phyloP scores from a whole-genome alignment of 371 early-diverging fungal species.

The Mucor ambiguus region DNA sequence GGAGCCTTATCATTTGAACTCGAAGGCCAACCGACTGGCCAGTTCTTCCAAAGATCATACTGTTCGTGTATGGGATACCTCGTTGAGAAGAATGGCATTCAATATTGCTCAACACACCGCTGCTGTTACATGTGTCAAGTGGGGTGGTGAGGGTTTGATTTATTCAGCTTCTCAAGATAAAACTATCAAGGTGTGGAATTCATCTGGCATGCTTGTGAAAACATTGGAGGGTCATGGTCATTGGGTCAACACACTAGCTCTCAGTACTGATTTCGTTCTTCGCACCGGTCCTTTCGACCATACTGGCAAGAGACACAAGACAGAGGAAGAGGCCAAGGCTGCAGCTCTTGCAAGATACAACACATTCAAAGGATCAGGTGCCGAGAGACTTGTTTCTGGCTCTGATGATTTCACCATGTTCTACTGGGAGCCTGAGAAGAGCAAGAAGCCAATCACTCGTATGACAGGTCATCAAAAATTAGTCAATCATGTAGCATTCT shows the following conservation, averaged over 20 bases:
- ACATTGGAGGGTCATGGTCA: constrained; percentile 93
- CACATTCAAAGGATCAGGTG: constrained; percentile 64
- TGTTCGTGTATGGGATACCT: constrained; percentile 94
- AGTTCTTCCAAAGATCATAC: constrained; percentile 96
- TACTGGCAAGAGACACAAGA: constrained; percentile 62
- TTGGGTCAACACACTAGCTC: constrained; percentile 86
- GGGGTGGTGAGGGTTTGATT: constrained; percentile 95
- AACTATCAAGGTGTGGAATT: constrained; percentile 93
- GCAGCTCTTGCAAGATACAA: constrained; percentile 82
- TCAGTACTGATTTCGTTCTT: constrained; percentile 88
- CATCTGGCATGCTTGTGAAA: constrained; percentile 83
- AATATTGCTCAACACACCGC: constrained; percentile 90
- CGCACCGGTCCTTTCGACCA: constrained; percentile 93
- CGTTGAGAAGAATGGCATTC: constrained; percentile 72
- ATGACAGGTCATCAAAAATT: constrained; percentile 95
- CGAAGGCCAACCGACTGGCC: constrained; percentile 81
- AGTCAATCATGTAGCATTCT: constrained; percentile 92
- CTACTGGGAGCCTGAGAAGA: constrained; percentile 86
- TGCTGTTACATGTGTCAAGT: constrained; percentile 89
- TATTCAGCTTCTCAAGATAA: constrained; percentile 93
- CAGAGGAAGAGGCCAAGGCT: constrained; percentile 72
- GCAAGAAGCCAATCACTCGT: constrained; percentile 86
- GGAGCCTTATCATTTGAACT: constrained; percentile 91
- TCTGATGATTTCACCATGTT: constrained; percentile 98
- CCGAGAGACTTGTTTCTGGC: constrained; percentile 89